Evolutionary conservation across 345 rosid genomes (phyloP).

Genomic region (Triadica sebifera): DNA sequence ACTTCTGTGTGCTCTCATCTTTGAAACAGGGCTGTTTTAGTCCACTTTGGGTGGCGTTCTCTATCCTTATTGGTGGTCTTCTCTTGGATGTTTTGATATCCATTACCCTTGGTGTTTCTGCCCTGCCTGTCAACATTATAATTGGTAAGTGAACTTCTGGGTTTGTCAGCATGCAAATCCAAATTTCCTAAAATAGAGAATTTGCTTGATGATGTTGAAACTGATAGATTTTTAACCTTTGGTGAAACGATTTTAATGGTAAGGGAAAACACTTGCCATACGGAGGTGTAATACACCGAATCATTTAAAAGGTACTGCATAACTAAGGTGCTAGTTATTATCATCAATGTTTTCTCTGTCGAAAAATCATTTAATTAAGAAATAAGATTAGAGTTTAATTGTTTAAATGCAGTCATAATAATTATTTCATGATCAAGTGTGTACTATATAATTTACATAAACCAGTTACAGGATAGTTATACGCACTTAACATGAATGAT

Average conservation of each 20-base stretch:
- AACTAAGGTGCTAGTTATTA: neutral
- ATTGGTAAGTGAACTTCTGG: conserved; percentile 46
- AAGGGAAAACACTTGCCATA: neutral
- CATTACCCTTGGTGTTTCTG: conserved; percentile 77
- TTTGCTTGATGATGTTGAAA: conserved; percentile 16
- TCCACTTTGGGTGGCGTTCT: conserved; percentile 93
- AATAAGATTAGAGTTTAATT: neutral
- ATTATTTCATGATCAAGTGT: too few species aligned
- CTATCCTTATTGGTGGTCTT: conserved; percentile 77
- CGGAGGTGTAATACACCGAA: neutral
- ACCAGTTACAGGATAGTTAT: neutral
- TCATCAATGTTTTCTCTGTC: neutral
- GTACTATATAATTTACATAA: neutral
- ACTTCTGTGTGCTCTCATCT: conserved; percentile 14
- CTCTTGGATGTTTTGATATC: conserved; percentile 86
- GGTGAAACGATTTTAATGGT: neutral
- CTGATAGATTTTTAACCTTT: neutral
- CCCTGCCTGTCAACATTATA: conserved; percentile 85
- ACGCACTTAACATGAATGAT: neutral
- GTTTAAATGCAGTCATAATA: neutral
- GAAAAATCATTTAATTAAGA: neutral
- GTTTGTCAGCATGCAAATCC: neutral
- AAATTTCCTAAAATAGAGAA: neutral
- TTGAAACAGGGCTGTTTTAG: conserved; percentile 65
- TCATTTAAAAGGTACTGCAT: neutral